Base-by-base conservation (phyloP, 768 basidiomycete genomes). In the Lactifluus volemus region DNA sequence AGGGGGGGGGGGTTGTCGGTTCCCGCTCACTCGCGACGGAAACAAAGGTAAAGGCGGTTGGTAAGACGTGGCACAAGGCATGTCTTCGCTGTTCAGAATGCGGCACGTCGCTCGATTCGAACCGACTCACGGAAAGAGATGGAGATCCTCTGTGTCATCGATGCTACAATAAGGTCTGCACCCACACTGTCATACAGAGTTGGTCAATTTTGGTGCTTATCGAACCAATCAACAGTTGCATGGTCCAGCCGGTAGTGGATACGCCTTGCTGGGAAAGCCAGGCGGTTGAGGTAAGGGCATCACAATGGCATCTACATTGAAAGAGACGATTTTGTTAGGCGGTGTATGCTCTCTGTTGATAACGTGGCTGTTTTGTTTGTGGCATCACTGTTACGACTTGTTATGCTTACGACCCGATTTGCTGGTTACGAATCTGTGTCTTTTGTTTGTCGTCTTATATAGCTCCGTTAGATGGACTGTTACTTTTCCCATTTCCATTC, bases 21-120 rank as follows among this genome's bases (percentile, higher is more conserved):
- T 25, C 25, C 25, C 25, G 25, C 25, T 25, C 25, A 25, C 25
- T 25, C 25, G 25, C 25, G 25, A 25, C 25, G 25, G 9, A 39
- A 42, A 11, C 39, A 49, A 64, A 89, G 89, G 83, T 88, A 60
- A 89, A 88, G 71, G 89, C 89, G 1, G 79, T 88, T 14, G 87
- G 87, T 8, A 87, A 89, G 76, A 88, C 85, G 15, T 92, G 78
- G 72, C 90, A 92, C 65, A 89, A 88, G 68, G 75, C 73, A 15
- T 92, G 90, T 67, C 71, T 92, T 65, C 76, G 89, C n/a, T 92
- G 89, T 69, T 78, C 79, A 9, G 85, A 85, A 65, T 92, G 89
- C 67, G 79, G 76, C 57, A 82, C 84, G 0, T 68, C 75, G 7
- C 74, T 92, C n/a, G 89, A 91, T 67, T 87, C 89, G 36, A 84